Conservation (phyloP, 768 basidiomycete species). For the Pilatotrama ljubarskyi region DNA sequence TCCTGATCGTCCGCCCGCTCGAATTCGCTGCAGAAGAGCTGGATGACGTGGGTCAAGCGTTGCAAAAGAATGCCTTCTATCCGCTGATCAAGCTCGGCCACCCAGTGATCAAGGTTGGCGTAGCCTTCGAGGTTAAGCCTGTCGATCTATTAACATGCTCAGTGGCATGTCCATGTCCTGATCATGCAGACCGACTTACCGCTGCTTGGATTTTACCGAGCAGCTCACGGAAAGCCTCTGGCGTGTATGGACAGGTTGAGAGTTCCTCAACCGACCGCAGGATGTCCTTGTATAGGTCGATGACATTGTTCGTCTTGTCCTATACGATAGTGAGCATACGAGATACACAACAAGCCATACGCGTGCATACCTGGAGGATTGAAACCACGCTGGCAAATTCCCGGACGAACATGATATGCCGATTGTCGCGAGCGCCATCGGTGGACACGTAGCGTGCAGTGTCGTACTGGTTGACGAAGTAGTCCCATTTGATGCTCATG, state of each 20-base stretch:
- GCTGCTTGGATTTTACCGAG: conserved; percentile 82
- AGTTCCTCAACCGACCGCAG: conserved; percentile 84
- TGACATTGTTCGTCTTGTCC: conserved; percentile 94
- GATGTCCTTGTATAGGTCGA: conserved; percentile 89
- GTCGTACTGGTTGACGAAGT: conserved; percentile 94
- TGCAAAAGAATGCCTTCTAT: conserved; percentile 81
- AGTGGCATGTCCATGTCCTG: background rate
- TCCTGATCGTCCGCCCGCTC: conserved; percentile 72
- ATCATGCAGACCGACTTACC: conserved; percentile 43
- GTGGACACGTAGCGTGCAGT: conserved; percentile 70
- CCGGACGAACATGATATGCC: conserved; percentile 91
- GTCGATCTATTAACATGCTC: conserved; percentile 65
- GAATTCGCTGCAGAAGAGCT: conserved; percentile 89
- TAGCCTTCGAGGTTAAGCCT: conserved; percentile 95
- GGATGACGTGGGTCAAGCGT: conserved; percentile 74
- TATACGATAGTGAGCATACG: conserved; percentile 29
- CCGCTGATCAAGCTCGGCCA: conserved; percentile 56
- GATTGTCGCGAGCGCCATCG: conserved; percentile 78
- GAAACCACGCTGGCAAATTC: conserved; percentile 95
- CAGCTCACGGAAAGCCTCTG: conserved; percentile 79
- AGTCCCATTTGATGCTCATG: conserved; percentile 95
- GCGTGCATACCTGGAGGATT: conserved; percentile 67
- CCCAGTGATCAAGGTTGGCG: conserved; percentile 66
- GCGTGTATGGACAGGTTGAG: conserved; percentile 79
- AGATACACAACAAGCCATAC: background rate